phyloP scores from a whole-genome alignment of 2,329 filamentous ascomycete species.

The Botrytis galanthina region DNA sequence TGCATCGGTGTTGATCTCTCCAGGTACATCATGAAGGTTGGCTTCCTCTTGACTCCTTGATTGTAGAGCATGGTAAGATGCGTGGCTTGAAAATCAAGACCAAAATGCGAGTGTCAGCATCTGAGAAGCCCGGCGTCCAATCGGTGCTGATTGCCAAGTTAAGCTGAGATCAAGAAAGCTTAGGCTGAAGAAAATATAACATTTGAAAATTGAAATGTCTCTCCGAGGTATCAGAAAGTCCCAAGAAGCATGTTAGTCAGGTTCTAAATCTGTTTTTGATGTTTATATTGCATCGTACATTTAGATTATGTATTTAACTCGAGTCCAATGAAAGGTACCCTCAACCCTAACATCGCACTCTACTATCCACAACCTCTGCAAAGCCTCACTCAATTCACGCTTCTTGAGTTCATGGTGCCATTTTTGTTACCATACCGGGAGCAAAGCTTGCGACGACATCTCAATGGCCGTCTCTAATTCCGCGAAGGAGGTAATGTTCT shows the following conservation, averaged over 20 bases:
- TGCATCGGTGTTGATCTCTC: neutral
- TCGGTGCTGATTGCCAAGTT: slow-evolving; percentile 10
- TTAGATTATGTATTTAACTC: neutral
- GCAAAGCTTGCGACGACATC: neutral
- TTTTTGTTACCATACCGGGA: neutral
- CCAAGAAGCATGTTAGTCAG: neutral
- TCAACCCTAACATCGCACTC: neutral
- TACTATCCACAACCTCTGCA: neutral
- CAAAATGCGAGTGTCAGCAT: neutral
- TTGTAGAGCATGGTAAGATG: neutral
- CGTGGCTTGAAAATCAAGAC: neutral
- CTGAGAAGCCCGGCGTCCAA: neutral
- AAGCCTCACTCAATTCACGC: neutral
- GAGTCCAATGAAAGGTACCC: neutral
- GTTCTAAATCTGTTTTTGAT: neutral
- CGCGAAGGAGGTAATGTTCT: neutral
- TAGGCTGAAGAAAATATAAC: neutral
- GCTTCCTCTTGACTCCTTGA: neutral
- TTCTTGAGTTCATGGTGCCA: no score
- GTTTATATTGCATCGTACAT: neutral
- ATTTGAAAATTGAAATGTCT: neutral
- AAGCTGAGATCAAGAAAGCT: slow-evolving; percentile 2
- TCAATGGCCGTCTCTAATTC: neutral
- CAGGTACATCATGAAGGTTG: neutral
- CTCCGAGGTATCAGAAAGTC: neutral